Evolutionary conservation across 1,284 basidiomycete genomes (phyloP), one percentile per base, ranked within the genome.

Genomic region (Kwoniella shivajii): DNA sequence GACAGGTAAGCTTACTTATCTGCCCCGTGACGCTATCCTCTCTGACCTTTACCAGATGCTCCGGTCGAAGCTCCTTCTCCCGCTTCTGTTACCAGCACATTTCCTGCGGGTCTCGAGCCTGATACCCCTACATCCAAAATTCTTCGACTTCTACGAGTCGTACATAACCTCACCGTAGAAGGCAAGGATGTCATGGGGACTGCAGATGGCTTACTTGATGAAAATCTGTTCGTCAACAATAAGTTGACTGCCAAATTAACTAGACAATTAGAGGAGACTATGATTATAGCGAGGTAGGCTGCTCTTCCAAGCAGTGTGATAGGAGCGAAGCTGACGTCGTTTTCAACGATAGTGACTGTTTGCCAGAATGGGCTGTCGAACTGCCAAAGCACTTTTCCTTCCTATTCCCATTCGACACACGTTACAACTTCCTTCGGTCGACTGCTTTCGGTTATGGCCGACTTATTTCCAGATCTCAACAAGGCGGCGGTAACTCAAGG

Each of bases 211-310:
- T 80, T 88, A 29, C 78, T 75, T 45, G 77, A 86, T 10, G 90
- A 93, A 60, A 85, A 87, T 1, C 84, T 89, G 0, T 99, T 99
- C 72, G 86, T 99, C 65, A 99, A 99, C 77, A 97, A 97, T 81
- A 98, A 99, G 79, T 81, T 99, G 43, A 94, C 93, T 0, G 96
- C 96, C 22, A 99, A 99, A 78, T 84, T 99, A 34, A 94, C 92
- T n/a, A 85, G 96, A 37, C 96, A 99, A 75, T 78, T 99, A 34
- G 95, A 99, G 68, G 96, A 99, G 76, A 92, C 92, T 0, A 96
- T 99, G 91, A 95, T 99, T 63, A 90, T 99, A 37, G 96, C 95
- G 0, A 95, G 90, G 90, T 90, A 66, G 60, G 80, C 37, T 52
- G 3, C 13, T 36, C 22, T 5, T n/a, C n/a, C n/a, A 37, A 10